Conservation (phyloP, 805 yeast genomes). For the Starmera dryadoides region DNA sequence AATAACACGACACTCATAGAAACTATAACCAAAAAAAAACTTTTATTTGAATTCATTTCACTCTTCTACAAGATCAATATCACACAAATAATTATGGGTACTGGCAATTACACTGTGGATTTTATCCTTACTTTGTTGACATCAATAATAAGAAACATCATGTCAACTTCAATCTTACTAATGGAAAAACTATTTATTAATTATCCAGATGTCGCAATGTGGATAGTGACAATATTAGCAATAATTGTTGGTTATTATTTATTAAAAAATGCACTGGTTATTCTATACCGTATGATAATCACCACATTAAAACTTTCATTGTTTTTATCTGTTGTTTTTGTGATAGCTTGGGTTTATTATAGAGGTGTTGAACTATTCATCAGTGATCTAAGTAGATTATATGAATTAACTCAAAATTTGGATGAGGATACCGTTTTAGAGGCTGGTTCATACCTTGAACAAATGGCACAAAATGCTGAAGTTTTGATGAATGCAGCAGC, state of each 20-base stretch:
- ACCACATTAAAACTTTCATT: slow-evolving; percentile 20
- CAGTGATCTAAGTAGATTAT: not conserved
- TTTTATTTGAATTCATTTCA: too few species aligned
- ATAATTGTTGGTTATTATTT: slow-evolving; percentile 20
- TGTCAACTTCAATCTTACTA: slow-evolving; percentile 6
- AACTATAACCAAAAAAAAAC: too few species aligned
- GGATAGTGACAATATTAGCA: slow-evolving; percentile 12
- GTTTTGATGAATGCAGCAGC: not conserved
- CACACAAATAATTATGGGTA: not conserved
- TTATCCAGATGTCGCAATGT: slow-evolving; percentile 24
- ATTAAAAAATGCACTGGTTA: slow-evolving; percentile 20
- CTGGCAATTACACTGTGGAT: not conserved
- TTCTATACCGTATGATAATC: slow-evolving; percentile 11
- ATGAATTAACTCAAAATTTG: slow-evolving; percentile 2
- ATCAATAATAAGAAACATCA: not conserved
- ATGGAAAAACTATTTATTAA: slow-evolving; percentile 16
- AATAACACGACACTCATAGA: too few species aligned
- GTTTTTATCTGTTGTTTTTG: slow-evolving; percentile 10
- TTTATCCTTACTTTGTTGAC: not conserved
- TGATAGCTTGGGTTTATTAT: slow-evolving; percentile 21
- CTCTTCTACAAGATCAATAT: too few species aligned
- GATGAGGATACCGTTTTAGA: slow-evolving; percentile 6
- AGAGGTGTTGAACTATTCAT: slow-evolving; percentile 24
- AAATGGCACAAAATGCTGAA: not conserved
- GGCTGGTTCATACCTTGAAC: not conserved